Conservation (phyloP, 2,329 filamentous ascomycete genomes). For the Delphinella strobiligena region DNA sequence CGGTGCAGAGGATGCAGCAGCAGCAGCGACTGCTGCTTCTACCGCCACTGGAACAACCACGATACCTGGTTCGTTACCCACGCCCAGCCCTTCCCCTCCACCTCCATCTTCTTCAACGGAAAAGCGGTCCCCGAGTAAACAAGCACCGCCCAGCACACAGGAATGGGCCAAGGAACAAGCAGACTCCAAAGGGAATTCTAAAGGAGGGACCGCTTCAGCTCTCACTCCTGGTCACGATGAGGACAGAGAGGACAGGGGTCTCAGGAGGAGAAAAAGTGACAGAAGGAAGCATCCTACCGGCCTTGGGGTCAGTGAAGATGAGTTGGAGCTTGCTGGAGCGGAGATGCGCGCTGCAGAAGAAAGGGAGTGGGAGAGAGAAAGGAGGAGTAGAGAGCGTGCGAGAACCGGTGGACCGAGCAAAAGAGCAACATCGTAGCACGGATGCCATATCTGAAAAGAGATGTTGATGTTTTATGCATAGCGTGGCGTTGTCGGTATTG, state of each 20-base stretch:
- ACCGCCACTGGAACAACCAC: conserved; percentile 5
- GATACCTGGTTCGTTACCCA: background rate
- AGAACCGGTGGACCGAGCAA: background rate
- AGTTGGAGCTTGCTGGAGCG: conserved; percentile 8
- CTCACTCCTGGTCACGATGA: background rate
- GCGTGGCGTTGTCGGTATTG: too few species aligned
- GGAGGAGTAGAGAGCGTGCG: conserved; percentile 5
- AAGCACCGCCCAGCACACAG: background rate
- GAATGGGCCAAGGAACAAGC: background rate
- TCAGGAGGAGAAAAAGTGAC: conserved; percentile 1
- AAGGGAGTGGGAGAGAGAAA: conserved; percentile 8
- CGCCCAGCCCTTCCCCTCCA: background rate
- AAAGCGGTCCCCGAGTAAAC: conserved; percentile 4
- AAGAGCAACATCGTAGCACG: too few species aligned
- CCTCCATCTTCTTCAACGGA: background rate
- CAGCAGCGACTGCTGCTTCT: conserved; percentile 15
- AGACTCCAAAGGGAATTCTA: background rate
- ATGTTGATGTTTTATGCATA: too few species aligned
- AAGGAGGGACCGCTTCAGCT: background rate
- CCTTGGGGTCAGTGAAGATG: conserved; percentile 7
- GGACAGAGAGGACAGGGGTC: conserved; percentile 2
- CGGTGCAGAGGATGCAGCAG: conserved; percentile 43
- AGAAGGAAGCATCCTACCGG: conserved; percentile 3
- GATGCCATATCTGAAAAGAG: too few species aligned
- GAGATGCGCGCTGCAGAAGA: conserved; percentile 10